Base-by-base conservation (phyloP, 352 stramenopile genomes). In the Phytophthora kernoviae region DNA sequence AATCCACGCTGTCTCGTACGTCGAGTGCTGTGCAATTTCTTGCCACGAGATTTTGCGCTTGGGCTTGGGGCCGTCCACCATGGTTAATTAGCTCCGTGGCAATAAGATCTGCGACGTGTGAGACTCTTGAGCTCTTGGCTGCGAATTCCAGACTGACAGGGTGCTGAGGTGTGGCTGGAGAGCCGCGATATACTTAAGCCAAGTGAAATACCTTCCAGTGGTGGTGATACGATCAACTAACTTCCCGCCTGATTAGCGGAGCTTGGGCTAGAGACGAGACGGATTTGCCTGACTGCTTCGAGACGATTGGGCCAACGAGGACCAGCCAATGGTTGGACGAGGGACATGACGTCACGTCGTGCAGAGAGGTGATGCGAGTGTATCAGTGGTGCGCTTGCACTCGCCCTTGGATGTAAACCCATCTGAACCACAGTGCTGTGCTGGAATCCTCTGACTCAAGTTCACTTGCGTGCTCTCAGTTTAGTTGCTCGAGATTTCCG, bases 1-100 rank as follows among this genome's bases (percentile, higher is more conserved):
- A 58, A 97, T 87, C 89, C 89, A 97, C 57, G 87, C 86, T 39
- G 80, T 88, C 27, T 77, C 73, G 47, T 81, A 81, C 52, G 72
- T 81, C 34, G 84, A 81, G 75, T 97, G 89, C 71, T 90, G 73
- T 36, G 72, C 67, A 40, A 97, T 70, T 58, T 96, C 80, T 37
- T 79, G 72, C 80, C 79, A 91, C 57, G 83, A 89, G 58, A 96
- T 84, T 51, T 88, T 65, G 51, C 79, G 81, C 26, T 65, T 71
- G 24, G 74, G 70, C 70, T 89, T 89, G 20, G 62, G 65, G 21
- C 68, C 68, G 71, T 91, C 81, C 54, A 91, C 81, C 81, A 91
- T 91, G 11, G 18, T 17, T 17, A 5, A 43, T 14, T 43, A n/a
- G n/a, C n/a, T n/a, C n/a, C n/a, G n/a, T 40, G 9, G 14, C 24